Evolutionary conservation across 768 basidiomycete genomes (phyloP), one percentile per base, ranked within the genome.

Genomic region (Antrodiella citrinella): DNA sequence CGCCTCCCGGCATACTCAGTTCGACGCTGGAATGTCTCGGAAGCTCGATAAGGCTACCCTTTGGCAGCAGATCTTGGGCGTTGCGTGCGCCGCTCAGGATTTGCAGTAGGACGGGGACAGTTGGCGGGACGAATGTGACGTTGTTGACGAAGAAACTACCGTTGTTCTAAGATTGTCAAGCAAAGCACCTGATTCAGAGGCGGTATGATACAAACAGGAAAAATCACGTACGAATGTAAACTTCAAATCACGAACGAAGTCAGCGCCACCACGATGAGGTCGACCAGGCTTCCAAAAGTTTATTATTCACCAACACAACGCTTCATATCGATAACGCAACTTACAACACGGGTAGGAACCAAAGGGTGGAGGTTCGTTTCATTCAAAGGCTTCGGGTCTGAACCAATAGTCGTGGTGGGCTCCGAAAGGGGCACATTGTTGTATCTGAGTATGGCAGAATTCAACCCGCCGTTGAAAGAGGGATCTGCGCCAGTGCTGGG

Each of bases 391-490:
- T 64, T 63, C 50, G 46, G 56, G 42, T 54, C 58, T 3, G 45
- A 57, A 50, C 21, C 69, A 23, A 56, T 55, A 9, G 48, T 1
- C 0, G 69, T 71, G 3, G 64, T 66, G 4, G 79, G 79, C 30
- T 80, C 77, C 9, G 55, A 49, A 12, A 26, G 44, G 0, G 64
- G 55, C 11, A 77, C 79, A 15, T 71, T 72, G 1, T 15, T 51
- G 48, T 81, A 81, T 44, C 74, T 68, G 23, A 81, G 59, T 44
- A 80, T 77, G 1, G 76, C 81, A 10, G 74, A 77, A 59, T 78
- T 81, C 20, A 75, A 54, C n/a, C 77, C 78, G n/a, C 65, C 68
- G 1, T 49, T 1, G 43, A 68, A 69, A 9, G 50, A 54, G 13
- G 53, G 52, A 2, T 61, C 12, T 12, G 50, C 55, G 11, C 53